Conservation (phyloP, 2,329 filamentous ascomycete species). For the Talaromyces sp. region DNA sequence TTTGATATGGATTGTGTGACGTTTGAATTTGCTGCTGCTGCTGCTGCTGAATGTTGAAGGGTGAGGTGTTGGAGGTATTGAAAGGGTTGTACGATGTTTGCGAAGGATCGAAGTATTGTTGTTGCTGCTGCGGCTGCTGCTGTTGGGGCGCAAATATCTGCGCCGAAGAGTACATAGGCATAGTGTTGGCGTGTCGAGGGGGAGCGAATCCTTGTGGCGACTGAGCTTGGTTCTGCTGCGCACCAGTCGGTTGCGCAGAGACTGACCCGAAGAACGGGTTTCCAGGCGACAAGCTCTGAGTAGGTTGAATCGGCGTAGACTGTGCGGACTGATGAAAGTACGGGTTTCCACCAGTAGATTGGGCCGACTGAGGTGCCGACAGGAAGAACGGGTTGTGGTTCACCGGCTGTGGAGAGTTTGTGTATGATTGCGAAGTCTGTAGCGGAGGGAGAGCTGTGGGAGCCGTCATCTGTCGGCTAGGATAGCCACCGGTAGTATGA, state of each 20-base stretch:
- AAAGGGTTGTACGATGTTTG: constrained; percentile 28
- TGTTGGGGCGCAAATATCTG: constrained; percentile 12
- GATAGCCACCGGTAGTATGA: constrained; percentile 64
- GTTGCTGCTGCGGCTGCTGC: constrained; percentile 15
- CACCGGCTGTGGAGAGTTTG: constrained; percentile 30
- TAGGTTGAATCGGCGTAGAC: constrained; percentile 16
- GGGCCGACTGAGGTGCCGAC: constrained; percentile 22
- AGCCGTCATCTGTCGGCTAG: constrained; percentile 36
- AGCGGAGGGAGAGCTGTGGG: constrained; percentile 36
- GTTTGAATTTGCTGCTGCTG: constrained; percentile 14
- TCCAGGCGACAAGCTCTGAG: constrained; percentile 20
- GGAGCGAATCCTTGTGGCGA: constrained; percentile 11
- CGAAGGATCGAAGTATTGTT: neutral
- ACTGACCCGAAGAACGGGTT: constrained; percentile 34
- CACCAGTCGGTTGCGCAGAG: constrained; percentile 17
- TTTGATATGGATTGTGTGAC: constrained; percentile 10
- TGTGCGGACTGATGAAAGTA: constrained; percentile 12
- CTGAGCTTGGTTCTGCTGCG: constrained; percentile 8
- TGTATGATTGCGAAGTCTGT: constrained; percentile 29
- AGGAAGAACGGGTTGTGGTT: constrained; percentile 43
- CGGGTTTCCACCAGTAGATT: constrained; percentile 19
- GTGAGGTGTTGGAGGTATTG: constrained; percentile 22
- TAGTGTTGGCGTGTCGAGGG: constrained; percentile 35
- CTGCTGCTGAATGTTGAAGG: constrained; percentile 21
- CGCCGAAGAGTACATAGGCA: constrained; percentile 28